These are phyloP conservation scores for Clavispora santaluciae DNA, from an alignment of 805 yeast genomes.

Conservation along the genomic window DNA sequence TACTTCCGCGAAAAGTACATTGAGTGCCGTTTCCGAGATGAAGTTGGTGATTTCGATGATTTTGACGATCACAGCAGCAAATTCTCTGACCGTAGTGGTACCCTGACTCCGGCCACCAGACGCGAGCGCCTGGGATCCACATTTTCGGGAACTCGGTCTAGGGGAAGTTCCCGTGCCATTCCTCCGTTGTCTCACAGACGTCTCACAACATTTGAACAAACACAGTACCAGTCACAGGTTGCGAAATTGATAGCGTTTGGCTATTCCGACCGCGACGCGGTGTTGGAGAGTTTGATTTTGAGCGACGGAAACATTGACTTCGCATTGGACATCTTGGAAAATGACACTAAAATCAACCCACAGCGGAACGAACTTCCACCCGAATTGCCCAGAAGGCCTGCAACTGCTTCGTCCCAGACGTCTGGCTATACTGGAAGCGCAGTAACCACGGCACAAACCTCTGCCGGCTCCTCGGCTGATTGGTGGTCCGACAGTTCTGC, in stretches of 20 bases:
- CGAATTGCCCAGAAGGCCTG: slow-evolving; percentile 38
- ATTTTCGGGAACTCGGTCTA: neutral
- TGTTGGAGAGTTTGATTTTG: slow-evolving; percentile 58
- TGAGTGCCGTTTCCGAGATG: slow-evolving; percentile 51
- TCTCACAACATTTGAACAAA: slow-evolving; percentile 49
- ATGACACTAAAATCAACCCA: slow-evolving; percentile 32
- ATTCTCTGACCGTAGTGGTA: slow-evolving; percentile 20
- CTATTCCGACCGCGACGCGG: slow-evolving; percentile 49
- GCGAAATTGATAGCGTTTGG: slow-evolving; percentile 46
- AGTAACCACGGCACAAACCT: slow-evolving; percentile 7
- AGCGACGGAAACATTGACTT: slow-evolving; percentile 54
- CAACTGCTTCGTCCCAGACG: slow-evolving; percentile 1
- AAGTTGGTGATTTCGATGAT: slow-evolving; percentile 29
- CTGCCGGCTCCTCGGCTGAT: slow-evolving; percentile 24
- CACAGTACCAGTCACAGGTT: slow-evolving; percentile 47
- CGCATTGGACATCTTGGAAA: slow-evolving; percentile 56
- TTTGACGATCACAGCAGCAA: slow-evolving; percentile 25
- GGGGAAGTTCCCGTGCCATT: slow-evolving; percentile 15
- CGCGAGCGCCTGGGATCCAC: slow-evolving; percentile 14
- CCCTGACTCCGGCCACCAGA: slow-evolving; percentile 6
- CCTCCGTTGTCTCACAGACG: slow-evolving; percentile 47
- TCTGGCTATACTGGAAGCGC: slow-evolving; percentile 2
- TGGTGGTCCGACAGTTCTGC: slow-evolving; percentile 31
- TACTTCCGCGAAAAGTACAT: slow-evolving; percentile 67
- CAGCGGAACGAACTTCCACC: slow-evolving; percentile 44